Percentiles rank a stretch among this genome's conserved stretches.
phyloP scores from a whole-genome alignment of 2,329 filamentous ascomycete genomes.

The Juglanconis sp. region DNA sequence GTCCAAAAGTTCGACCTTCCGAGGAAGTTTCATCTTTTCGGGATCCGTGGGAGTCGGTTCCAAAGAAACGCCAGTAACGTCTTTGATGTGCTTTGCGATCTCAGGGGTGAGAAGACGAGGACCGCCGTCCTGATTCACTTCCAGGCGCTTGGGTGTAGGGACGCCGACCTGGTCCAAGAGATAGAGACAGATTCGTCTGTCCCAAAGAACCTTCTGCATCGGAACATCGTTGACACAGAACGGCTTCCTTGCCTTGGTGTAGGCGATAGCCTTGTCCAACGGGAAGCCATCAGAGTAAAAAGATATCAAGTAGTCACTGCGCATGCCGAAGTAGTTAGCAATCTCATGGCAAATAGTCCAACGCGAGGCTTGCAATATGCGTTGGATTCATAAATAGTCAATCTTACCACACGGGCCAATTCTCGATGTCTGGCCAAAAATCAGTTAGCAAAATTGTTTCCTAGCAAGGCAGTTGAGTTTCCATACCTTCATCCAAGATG shows the following conservation, averaged over 20 bases:
- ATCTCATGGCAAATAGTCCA: not conserved
- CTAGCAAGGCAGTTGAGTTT: not conserved
- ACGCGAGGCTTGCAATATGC: not conserved
- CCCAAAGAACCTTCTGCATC: slow-evolving; percentile 97
- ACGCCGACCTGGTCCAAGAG: slow-evolving; percentile 88
- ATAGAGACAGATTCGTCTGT: slow-evolving; percentile 81
- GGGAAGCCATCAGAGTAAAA: slow-evolving; percentile 99
- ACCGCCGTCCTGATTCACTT: slow-evolving; percentile 91
- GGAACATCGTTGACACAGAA: slow-evolving; percentile 97
- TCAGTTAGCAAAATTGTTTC: slow-evolving; percentile 15
- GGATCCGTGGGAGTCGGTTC: slow-evolving; percentile 66
- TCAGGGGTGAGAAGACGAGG: slow-evolving; percentile 75
- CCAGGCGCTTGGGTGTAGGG: slow-evolving; percentile 81
- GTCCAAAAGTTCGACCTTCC: slow-evolving; percentile 80
- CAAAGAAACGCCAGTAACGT: slow-evolving; percentile 74
- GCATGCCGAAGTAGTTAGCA: slow-evolving; percentile 22
- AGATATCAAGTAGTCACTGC: slow-evolving; percentile 85
- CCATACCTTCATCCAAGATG: slow-evolving; percentile 81
- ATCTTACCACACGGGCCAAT: slow-evolving; percentile 82
- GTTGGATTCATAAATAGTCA: not conserved
- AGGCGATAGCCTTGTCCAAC: slow-evolving; percentile 93
- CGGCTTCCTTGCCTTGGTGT: slow-evolving; percentile 86
- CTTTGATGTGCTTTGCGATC: slow-evolving; percentile 74
- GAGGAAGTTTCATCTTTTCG: slow-evolving; percentile 53
- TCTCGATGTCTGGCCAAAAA: slow-evolving; percentile 66